These are phyloP conservation scores for Melocanna baccifera DNA, from an alignment of 176 grass and related monocot genomes.

Conservation along the genomic window DNA sequence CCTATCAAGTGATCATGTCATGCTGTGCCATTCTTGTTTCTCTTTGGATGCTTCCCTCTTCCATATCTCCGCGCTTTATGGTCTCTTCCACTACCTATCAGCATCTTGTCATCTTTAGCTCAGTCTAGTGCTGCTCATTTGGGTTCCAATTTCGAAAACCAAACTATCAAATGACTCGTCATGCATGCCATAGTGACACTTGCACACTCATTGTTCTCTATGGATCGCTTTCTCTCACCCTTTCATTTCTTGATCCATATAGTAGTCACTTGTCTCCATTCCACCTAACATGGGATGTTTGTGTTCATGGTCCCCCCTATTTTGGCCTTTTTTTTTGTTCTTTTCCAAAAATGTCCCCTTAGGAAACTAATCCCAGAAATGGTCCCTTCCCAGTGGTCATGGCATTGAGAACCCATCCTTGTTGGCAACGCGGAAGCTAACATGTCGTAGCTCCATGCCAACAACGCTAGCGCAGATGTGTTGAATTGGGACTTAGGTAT, in stretches of 20 bases:
- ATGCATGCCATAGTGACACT: not conserved
- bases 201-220: not conserved
- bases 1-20: not conserved
- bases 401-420: no score
- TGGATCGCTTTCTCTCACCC: not conserved
- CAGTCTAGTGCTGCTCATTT: not conserved
- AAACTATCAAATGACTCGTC: not conserved
- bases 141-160: not conserved
- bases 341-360: no score
- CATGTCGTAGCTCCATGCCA: no score
- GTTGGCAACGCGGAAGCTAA: no score
- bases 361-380: no score
- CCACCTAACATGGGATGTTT: conserved; percentile 1
- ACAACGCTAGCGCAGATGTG: no score
- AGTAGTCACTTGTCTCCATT: not conserved
- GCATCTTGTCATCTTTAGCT: not conserved
- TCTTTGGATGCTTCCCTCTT: not conserved
- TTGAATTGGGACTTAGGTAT: no score
- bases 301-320: not conserved
- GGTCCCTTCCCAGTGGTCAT: no score
- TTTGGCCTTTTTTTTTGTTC: no score
- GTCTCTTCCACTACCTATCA: not conserved
- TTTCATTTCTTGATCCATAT: not conserved
- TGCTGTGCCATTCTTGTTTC: not conserved
- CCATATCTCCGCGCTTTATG: not conserved